These are phyloP conservation scores for Cicer bijugum DNA, from an alignment of 306 rosid species.

Conservation along the genomic window DNA sequence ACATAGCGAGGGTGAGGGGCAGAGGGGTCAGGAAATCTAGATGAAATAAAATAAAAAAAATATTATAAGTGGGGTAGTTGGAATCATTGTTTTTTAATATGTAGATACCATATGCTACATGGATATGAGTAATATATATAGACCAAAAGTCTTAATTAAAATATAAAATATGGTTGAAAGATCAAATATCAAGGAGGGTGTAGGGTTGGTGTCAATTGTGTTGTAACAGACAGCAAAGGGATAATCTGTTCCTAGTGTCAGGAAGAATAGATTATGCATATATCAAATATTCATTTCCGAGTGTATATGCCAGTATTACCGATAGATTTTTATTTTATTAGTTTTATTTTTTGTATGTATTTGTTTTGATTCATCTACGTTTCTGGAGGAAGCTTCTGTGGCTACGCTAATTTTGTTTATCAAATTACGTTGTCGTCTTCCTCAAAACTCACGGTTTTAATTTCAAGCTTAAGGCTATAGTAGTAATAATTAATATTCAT, in stretches of 20 bases:
- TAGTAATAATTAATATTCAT: background rate
- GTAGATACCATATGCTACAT: conserved; percentile 49
- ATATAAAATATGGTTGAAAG: background rate
- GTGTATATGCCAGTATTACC: background rate
- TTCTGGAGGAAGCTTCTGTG: conserved; percentile 37
- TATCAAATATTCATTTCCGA: background rate
- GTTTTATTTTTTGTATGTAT: background rate
- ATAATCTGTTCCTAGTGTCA: conserved; percentile 6
- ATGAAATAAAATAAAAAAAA: conserved; percentile 44
- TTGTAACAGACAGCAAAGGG: background rate
- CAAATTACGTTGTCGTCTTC: conserved; percentile 8
- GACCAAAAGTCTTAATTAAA: conserved; percentile 24
- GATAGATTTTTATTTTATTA: background rate
- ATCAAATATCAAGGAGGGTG: conserved; percentile 31
- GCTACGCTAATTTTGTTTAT: conserved; percentile 4
- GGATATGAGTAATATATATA: conserved; percentile 43
- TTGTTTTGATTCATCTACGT: conserved; percentile 11
- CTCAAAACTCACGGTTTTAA: conserved; percentile 21
- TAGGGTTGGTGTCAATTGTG: conserved; percentile 25
- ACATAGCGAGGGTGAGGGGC: conserved; percentile 5
- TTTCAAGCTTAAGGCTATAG: background rate
- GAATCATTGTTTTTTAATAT: background rate
- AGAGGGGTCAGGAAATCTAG: background rate
- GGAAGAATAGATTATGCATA: background rate
- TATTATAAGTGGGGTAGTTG: conserved; percentile 28